Percentiles rank a stretch among this genome's conserved stretches.
Evolutionary conservation across 176 grass and related monocot genomes (phyloP).

Genomic region (Carex scoparia): DNA sequence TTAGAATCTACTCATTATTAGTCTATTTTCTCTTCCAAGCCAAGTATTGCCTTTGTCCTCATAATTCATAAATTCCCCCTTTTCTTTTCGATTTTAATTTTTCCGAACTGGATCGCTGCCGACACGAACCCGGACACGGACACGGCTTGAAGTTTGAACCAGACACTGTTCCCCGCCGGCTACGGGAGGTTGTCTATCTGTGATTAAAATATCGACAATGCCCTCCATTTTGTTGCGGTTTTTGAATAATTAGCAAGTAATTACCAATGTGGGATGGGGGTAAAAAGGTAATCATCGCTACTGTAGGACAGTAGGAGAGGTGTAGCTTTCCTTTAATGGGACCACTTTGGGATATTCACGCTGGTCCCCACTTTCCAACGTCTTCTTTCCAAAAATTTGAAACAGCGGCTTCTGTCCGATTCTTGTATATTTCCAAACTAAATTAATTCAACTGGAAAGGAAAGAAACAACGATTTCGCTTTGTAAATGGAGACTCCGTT

Average conservation of each 20-base stretch:
- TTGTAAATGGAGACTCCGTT: constrained; percentile 18
- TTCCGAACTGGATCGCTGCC: neutral
- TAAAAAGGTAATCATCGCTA: neutral
- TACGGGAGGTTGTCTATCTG: neutral
- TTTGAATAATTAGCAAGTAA: neutral
- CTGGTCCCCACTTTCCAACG: neutral
- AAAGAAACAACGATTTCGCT: neutral
- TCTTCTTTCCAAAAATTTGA: constrained; percentile 13
- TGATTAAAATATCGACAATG: neutral
- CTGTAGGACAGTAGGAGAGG: neutral
- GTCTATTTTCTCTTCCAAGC: constrained; percentile 33
- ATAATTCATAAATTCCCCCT: neutral
- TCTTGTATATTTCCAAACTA: neutral
- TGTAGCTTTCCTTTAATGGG: constrained; percentile 16
- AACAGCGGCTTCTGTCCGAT: constrained; percentile 7
- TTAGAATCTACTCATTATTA: constrained; percentile 14
- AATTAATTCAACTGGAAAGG: neutral
- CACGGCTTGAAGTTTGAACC: neutral
- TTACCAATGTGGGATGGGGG: neutral
- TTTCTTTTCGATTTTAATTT: constrained; percentile 20
- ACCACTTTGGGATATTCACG: constrained; percentile 11
- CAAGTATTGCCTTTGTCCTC: constrained; percentile 18
- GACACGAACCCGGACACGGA: constrained; percentile 9
- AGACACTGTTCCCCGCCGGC: neutral
- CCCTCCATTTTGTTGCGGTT: neutral